These are phyloP conservation scores for Fusarium goolgardi DNA, from an alignment of 2,329 filamentous ascomycete genomes.

Conservation along the genomic window DNA sequence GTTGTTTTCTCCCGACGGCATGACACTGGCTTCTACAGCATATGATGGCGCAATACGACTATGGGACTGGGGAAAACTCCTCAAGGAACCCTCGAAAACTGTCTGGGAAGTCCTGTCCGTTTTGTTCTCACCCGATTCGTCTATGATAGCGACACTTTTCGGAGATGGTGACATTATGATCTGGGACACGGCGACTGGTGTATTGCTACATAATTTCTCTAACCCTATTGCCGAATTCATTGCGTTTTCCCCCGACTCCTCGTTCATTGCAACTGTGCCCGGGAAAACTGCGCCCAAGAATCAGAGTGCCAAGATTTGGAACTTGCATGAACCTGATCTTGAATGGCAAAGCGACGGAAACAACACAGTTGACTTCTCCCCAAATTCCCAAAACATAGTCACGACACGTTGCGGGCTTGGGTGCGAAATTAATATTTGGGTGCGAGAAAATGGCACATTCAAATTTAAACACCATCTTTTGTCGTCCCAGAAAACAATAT, in stretches of 20 bases:
- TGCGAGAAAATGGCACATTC: neutral
- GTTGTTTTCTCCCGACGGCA: neutral
- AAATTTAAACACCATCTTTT: neutral
- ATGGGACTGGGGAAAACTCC: neutral
- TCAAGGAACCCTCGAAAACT: neutral
- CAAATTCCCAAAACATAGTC: neutral
- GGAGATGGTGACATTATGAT: rapidly evolving
- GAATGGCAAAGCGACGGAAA: neutral
- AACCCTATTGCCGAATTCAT: rapidly evolving
- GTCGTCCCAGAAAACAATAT: too few species aligned
- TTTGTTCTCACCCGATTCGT: neutral
- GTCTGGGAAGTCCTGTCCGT: rapidly evolving
- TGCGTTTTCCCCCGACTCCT: rapidly evolving
- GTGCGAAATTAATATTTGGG: neutral
- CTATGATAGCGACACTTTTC: neutral
- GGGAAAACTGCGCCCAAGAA: too few species aligned
- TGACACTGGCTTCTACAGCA: rapidly evolving
- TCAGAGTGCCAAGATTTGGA: rapidly evolving
- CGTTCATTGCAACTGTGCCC: neutral
- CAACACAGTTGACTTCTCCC: neutral
- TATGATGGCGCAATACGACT: neutral
- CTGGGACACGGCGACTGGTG: neutral
- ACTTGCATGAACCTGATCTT: neutral
- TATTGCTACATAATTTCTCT: rapidly evolving
- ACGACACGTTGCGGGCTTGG: rapidly evolving